These are phyloP conservation scores for Chlorella vulgaris DNA, from an alignment of 139 green algal species.

Conservation along the genomic window DNA sequence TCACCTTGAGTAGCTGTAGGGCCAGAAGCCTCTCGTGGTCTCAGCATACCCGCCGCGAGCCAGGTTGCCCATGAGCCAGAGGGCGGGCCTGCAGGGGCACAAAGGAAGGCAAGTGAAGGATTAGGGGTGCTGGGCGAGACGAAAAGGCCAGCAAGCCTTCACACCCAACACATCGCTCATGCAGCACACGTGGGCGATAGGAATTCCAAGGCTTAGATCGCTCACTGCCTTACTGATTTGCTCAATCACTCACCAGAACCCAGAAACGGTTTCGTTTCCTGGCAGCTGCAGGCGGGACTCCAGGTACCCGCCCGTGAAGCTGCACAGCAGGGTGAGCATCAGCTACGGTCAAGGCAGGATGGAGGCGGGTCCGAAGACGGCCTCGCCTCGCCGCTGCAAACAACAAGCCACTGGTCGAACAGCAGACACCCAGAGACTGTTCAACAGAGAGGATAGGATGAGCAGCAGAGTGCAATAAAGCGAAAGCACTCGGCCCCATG, in stretches of 20 bases:
- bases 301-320: constrained; percentile 53
- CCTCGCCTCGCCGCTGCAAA: background rate
- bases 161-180: background rate
- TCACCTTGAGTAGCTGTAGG: constrained; percentile 57
- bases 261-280: constrained; percentile 39
- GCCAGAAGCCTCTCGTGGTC: constrained; percentile 52
- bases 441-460: too few relatives aligned
- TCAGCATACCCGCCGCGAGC: constrained; percentile 50
- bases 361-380: background rate
- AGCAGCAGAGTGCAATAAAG: background rate
- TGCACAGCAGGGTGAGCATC: background rate
- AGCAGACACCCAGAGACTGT: background rate
- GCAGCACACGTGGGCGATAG: too few relatives aligned
- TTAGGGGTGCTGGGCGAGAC: background rate
- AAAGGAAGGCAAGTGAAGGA: background rate
- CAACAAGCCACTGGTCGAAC: too few relatives aligned
- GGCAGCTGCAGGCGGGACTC: constrained; percentile 56
- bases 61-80: constrained; percentile 56
- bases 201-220: too few relatives aligned
- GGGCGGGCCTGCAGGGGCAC: constrained; percentile 21
- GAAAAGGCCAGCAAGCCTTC: background rate
- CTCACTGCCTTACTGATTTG: background rate
- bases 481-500: background rate
- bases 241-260: constrained; percentile 48
- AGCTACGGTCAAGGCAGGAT: too few relatives aligned